Conservation (phyloP, 176 grass and related monocot genomes). For the Ensete glaucum region DNA sequence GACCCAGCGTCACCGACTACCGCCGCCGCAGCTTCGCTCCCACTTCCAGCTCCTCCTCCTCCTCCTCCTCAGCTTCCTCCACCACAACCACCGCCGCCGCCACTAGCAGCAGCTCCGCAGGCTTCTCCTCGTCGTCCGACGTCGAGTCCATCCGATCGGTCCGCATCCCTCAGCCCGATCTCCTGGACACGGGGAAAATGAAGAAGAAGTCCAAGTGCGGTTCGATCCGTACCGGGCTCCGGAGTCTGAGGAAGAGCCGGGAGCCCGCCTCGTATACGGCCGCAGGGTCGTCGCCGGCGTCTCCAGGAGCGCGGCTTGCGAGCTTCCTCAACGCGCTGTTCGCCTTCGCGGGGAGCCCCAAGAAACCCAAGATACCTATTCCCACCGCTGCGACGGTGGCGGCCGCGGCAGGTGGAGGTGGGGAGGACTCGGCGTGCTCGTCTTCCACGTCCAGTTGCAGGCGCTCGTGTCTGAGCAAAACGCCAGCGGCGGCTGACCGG, state of each 20-base stretch:
- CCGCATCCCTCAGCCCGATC: neutral
- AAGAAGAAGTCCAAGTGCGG: constrained; percentile 4
- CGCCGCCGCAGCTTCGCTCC: constrained; percentile 66
- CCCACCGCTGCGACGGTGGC: constrained; percentile 50
- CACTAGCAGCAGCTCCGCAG: neutral
- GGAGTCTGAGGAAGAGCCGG: constrained; percentile 88
- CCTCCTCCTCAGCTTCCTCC: constrained; percentile 19
- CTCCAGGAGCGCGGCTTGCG: constrained; percentile 1
- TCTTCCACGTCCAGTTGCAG: constrained; percentile 57
- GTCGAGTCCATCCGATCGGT: neutral
- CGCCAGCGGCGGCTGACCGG: constrained; percentile 55
- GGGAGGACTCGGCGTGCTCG: constrained; percentile 43
- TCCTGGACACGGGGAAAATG: neutral
- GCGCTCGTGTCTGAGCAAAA: constrained; percentile 90
- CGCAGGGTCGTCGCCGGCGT: constrained; percentile 58
- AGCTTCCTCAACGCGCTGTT: constrained; percentile 52
- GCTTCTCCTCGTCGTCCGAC: neutral
- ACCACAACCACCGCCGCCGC: constrained; percentile 44
- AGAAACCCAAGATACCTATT: neutral
- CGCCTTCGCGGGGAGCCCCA: constrained; percentile 48
- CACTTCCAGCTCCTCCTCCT: constrained; percentile 52
- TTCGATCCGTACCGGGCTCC: constrained; percentile 28
- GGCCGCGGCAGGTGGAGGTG: neutral
- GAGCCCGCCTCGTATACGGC: constrained; percentile 66
- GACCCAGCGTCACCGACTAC: constrained; percentile 58